Evolutionary conservation across 106 monocot species (phyloP).

Genomic region (Cymbidium sinense): DNA sequence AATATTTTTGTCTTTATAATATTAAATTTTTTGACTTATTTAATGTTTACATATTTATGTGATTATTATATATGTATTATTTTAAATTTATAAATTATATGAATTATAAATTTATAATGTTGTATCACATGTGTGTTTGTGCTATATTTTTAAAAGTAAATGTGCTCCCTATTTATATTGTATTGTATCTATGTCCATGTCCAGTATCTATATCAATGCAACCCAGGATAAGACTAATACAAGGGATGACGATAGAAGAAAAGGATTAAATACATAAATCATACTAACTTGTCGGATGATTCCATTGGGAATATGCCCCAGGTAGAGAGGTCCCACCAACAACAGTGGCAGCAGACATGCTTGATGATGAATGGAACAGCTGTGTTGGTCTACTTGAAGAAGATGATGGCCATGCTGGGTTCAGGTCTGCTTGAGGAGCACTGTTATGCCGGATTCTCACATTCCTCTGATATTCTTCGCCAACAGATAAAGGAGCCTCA

Average conservation of each 20-base stretch:
- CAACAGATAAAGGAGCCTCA: too few species aligned
- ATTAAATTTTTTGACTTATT: too few species aligned
- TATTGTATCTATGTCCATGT: too few species aligned
- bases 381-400: neutral
- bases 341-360: neutral
- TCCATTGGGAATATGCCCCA: neutral
- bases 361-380: neutral
- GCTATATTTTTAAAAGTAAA: too few species aligned
- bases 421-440: neutral
- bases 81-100: too few species aligned
- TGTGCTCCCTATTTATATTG: too few species aligned
- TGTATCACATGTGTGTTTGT: too few species aligned
- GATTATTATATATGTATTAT: too few species aligned
- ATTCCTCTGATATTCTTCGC: slow-evolving; percentile 1
- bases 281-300: slow-evolving; percentile 1
- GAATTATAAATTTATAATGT: too few species aligned
- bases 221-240: neutral
- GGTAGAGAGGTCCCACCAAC: neutral
- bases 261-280: neutral
- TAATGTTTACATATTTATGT: too few species aligned
- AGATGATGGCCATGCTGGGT: neutral
- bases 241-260: neutral
- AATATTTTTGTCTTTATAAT: too few species aligned
- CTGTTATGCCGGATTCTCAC: neutral
- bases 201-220: neutral